These are phyloP conservation scores for Chondrostereum purpureum DNA, from an alignment of 1,284 basidiomycete genomes.

Conservation along the genomic window DNA sequence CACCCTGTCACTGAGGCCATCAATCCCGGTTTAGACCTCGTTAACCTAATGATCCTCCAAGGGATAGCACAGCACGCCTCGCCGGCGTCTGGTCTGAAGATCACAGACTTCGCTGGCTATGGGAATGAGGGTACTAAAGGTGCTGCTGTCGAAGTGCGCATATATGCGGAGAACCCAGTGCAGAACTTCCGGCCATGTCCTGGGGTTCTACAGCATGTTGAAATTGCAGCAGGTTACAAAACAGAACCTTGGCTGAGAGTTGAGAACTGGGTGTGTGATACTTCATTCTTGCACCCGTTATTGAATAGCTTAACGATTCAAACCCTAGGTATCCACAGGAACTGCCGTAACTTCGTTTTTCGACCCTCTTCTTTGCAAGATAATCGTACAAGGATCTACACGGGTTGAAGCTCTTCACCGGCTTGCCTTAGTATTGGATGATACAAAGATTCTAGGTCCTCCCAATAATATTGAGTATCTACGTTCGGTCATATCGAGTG, in stretches of 20 bases:
- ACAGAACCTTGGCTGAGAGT: conserved; percentile 38
- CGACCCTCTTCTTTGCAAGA: conserved; percentile 52
- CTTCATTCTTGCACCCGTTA: not conserved
- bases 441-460: conserved; percentile 39
- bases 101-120: conserved; percentile 7
- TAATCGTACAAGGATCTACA: conserved; percentile 38
- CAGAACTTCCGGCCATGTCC: conserved; percentile 55
- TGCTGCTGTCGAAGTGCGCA: conserved; percentile 52
- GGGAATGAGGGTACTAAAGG: conserved; percentile 5
- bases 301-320: not conserved
- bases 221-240: conserved; percentile 25
- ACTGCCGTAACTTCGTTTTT: conserved; percentile 48
- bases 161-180: conserved; percentile 64
- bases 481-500: conserved; percentile 33
- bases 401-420: conserved; percentile 36
- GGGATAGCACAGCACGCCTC: conserved; percentile 31
- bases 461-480: conserved; percentile 56
- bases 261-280: conserved; percentile 43
- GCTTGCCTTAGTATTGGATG: conserved; percentile 29
- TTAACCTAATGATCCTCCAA: conserved; percentile 60
- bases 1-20: conserved; percentile 80
- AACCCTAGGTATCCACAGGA: conserved; percentile 41
- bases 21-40: conserved; percentile 54
- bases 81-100: conserved; percentile 14
- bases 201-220: conserved; percentile 54